Base-by-base conservation (phyloP, 2,329 filamentous ascomycete species). In the Plenodomus tracheiphilus region DNA sequence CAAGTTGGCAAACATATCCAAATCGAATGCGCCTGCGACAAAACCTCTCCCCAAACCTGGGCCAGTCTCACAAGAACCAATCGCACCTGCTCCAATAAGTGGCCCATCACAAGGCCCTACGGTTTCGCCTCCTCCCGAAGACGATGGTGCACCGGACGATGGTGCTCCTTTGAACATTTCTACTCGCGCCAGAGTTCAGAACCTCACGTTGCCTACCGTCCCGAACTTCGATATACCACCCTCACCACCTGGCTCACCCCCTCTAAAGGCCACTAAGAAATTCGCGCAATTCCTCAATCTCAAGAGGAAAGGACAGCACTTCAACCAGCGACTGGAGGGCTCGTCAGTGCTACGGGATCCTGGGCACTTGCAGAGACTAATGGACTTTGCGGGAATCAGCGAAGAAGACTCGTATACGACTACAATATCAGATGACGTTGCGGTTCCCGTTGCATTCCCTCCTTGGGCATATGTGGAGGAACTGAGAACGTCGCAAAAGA, bases 291-390 rank as follows among this genome's bases (percentile, higher is more conserved):
- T 94, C 58, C 80, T 93, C 0, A 79, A 83, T 39, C 79, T 93
- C n/a, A 94, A 94, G 74, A 85, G 83, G 64, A 83, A 86, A 54
- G 86, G 86, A 4, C 79, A 85, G 15, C 89, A 94, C 72, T 93
- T 93, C 78, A 92, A 94, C 69, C 78, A 84, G 60, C 85, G 87
- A 53, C 76, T 94, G 8, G 82, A 87, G 30, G 79, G 80, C 48
- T 88, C 86, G 0, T 74, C 81, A 0, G 83, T 87, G 7, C 75
- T 92, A 49, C 82, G 83, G 43, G 93, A 93, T 65, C 89, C 89
- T 2, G 82, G 81, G 36, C 75, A 92, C 44, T 82, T 85, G 71
- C 84, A 87, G 54, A 91, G 89, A 72, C 77, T 93, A 46, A 79
- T 91, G 75, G 79, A 77, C 19, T 92, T 90, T 73, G 85, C 86